A percentile compares a stretch with the other conserved stretches of the same genome.
phyloP scores from a whole-genome alignment of 192 early-diverging fungal genomes.

The Rhizoclosmatium globosum region DNA sequence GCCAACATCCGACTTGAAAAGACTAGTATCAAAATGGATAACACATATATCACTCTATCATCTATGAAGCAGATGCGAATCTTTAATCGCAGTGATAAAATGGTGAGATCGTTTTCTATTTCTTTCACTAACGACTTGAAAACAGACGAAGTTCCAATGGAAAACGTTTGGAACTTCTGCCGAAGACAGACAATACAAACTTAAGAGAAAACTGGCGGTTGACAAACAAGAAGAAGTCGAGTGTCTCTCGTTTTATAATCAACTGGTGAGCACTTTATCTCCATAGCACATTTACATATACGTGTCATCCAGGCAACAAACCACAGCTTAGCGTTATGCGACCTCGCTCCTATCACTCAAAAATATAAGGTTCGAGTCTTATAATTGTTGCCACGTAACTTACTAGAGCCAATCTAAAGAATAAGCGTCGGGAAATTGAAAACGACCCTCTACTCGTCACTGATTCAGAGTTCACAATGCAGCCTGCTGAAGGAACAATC shows the following conservation, averaged over 20 bases:
- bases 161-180: constrained; percentile 55
- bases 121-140: constrained; percentile 14
- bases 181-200: constrained; percentile 54
- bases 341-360: constrained; percentile 42
- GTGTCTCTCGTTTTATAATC: constrained; percentile 40
- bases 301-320: constrained; percentile 25
- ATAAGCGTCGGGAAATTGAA: constrained; percentile 44
- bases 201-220: constrained; percentile 34
- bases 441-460: constrained; percentile 50
- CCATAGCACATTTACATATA: neutral
- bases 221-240: constrained; percentile 50
- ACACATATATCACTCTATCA: constrained; percentile 60
- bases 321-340: constrained; percentile 34
- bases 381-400: constrained; percentile 33
- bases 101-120: constrained; percentile 42
- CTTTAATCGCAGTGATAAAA: constrained; percentile 58
- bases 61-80: constrained; percentile 57
- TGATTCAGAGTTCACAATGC: constrained; percentile 51
- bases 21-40: constrained; percentile 52
- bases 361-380: constrained; percentile 42
- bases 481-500: constrained; percentile 54
- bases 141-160: constrained; percentile 61
- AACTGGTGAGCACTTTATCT: constrained; percentile 19
- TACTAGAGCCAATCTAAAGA: constrained; percentile 38
- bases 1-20: constrained; percentile 64